Evolutionary conservation across 2,329 filamentous ascomycete genomes (phyloP).

Genomic region (Colletotrichum cuscutae): DNA sequence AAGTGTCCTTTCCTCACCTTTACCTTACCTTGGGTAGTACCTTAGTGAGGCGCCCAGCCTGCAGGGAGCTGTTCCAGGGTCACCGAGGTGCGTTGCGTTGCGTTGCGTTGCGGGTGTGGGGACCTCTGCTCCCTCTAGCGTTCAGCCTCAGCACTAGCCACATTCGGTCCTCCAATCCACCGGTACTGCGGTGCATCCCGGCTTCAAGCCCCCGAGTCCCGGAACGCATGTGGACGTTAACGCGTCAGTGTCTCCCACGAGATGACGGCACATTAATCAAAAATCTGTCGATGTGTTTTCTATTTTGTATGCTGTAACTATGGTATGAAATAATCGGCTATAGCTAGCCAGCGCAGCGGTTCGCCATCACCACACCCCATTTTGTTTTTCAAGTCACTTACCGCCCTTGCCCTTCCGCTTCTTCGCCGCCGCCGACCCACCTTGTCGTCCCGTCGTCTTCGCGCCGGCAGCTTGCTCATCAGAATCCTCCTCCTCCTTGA

Average conservation of each 20-base stretch:
- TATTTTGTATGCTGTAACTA: neutral
- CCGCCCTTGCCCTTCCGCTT: conserved; percentile 35
- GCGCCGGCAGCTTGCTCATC: conserved; percentile 9
- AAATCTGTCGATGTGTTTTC: neutral
- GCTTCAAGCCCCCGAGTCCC: neutral
- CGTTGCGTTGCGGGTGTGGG: neutral
- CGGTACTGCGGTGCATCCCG: neutral
- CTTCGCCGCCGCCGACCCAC: conserved; percentile 20
- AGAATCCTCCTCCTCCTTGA: conserved; percentile 20
- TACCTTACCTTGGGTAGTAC: no score
- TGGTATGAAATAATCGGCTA: conserved; percentile 16
- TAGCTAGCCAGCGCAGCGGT: conserved; percentile 5
- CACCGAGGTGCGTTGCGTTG: no score
- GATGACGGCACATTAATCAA: no score
- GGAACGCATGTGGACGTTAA: neutral
- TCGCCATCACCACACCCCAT: neutral
- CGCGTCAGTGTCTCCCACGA: neutral
- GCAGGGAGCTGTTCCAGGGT: conserved; percentile 5
- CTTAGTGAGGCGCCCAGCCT: neutral
- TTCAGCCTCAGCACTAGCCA: conserved; percentile 15
- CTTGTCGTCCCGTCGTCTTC: conserved; percentile 31
- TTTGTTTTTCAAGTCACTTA: conserved; percentile 5
- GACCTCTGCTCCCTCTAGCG: neutral
- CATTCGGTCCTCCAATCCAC: neutral
- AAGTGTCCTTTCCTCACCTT: conserved; percentile 23